Conservation (phyloP, 2,329 filamentous ascomycete genomes). For the Aspergillus ochraceus region DNA sequence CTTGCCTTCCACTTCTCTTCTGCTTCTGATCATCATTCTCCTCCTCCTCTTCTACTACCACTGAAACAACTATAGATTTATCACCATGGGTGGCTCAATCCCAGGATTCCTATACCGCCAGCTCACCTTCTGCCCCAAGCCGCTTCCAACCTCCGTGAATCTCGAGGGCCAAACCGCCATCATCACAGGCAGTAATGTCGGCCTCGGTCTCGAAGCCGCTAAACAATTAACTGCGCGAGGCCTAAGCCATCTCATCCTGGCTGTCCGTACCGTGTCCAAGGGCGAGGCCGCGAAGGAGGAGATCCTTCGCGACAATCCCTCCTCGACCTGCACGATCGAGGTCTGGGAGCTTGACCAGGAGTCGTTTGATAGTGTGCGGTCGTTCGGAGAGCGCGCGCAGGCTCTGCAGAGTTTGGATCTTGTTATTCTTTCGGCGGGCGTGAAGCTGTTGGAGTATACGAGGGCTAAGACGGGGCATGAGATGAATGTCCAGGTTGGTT, state of each 20-base stretch:
- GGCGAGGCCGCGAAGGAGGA: constrained; percentile 39
- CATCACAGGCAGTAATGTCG: constrained; percentile 42
- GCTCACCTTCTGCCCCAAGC: background rate
- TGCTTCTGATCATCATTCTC: too few relatives aligned
- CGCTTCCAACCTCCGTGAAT: background rate
- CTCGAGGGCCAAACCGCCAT: constrained; percentile 25
- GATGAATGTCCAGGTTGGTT: background rate
- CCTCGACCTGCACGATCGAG: constrained; percentile 3
- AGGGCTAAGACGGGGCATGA: background rate
- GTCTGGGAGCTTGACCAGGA: constrained; percentile 33
- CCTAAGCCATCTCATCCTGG: constrained; percentile 38
- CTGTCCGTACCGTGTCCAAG: constrained; percentile 33
- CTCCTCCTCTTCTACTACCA: too few relatives aligned
- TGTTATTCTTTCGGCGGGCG: constrained; percentile 20
- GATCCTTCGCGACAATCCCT: constrained; percentile 28
- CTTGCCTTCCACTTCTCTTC: too few relatives aligned
- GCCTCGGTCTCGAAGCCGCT: constrained; percentile 42
- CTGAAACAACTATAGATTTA: too few relatives aligned
- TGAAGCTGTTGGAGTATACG: background rate
- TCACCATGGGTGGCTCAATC: background rate
- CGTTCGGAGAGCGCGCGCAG: constrained; percentile 30
- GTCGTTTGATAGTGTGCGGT: constrained; percentile 27
- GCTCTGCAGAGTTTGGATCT: constrained; percentile 35
- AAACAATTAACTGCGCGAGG: constrained; percentile 36
- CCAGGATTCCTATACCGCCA: constrained; percentile 2